Evolutionary conservation across 2,329 filamentous ascomycete species (phyloP).

Genomic region (Aspergillus candidus): DNA sequence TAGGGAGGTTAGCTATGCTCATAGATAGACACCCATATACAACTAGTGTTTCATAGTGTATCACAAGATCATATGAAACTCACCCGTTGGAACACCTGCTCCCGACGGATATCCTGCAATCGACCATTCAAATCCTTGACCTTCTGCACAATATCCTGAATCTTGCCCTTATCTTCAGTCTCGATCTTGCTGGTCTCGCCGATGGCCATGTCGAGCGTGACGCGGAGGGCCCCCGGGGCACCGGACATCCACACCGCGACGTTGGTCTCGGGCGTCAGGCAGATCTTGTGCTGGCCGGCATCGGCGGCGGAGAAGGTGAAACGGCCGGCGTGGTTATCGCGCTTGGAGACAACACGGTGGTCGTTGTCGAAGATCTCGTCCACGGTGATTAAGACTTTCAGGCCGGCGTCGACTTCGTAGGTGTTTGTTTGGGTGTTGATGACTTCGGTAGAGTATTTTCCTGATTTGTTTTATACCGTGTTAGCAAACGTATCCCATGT

Average conservation of each 20-base stretch:
- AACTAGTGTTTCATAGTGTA: too few species aligned
- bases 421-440: conserved; percentile 63
- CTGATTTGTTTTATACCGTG: conserved; percentile 30
- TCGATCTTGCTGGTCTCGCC: conserved; percentile 92
- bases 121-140: conserved; percentile 84
- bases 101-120: conserved; percentile 79
- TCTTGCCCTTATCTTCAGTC: conserved; percentile 86
- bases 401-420: conserved; percentile 67
- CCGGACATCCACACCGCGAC: conserved; percentile 66
- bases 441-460: conserved; percentile 82
- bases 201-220: conserved; percentile 85
- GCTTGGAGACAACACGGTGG: conserved; percentile 89
- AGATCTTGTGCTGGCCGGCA: conserved; percentile 90
- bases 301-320: conserved; percentile 96
- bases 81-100: conserved; percentile 95
- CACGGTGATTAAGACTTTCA: conserved; percentile 85
- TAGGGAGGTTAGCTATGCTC: conserved; percentile 30
- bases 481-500: background rate
- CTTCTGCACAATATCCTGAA: conserved; percentile 80
- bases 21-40: too few species aligned
- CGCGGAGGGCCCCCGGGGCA: conserved; percentile 66
- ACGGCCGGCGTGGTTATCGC: conserved; percentile 66
- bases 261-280: conserved; percentile 78
- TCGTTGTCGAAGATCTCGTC: conserved; percentile 97
- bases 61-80: conserved; percentile 17